phyloP scores from a whole-genome alignment of 768 basidiomycete genomes.

The Trametes cinnabarina region DNA sequence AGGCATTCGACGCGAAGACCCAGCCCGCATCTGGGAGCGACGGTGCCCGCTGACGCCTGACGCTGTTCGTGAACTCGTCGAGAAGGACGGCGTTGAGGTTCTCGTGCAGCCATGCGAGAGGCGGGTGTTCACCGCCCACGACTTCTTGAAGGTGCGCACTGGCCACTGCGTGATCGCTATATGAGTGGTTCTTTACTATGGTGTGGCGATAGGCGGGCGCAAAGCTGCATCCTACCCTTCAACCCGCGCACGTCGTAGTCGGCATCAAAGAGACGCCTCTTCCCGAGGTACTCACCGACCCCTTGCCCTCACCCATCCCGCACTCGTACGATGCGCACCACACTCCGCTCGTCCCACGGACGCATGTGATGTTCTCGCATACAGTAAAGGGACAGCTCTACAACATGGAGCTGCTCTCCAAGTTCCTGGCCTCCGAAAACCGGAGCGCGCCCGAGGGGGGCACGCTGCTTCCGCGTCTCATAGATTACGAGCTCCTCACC shows the following conservation, averaged over 20 bases:
- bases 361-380: slow-evolving; percentile 91
- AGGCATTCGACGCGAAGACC: slow-evolving; percentile 76
- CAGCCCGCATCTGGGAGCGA: slow-evolving; percentile 81
- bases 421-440: slow-evolving; percentile 46
- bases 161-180: background rate
- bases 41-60: slow-evolving; percentile 80
- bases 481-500: slow-evolving; percentile 86
- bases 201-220: slow-evolving; percentile 68
- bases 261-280: slow-evolving; percentile 90
- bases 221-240: slow-evolving; percentile 51
- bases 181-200: background rate
- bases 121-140: slow-evolving; percentile 63
- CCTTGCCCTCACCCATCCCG: slow-evolving; percentile 31
- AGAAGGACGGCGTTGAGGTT: slow-evolving; percentile 56
- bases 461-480: slow-evolving; percentile 46
- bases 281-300: slow-evolving; percentile 51
- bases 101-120: slow-evolving; percentile 75
- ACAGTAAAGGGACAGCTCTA: slow-evolving; percentile 86
- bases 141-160: slow-evolving; percentile 61
- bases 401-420: slow-evolving; percentile 74
- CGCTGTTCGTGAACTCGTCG: slow-evolving; percentile 60
- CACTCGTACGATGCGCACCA: slow-evolving; percentile 14
- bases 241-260: slow-evolving; percentile 68
- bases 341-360: slow-evolving; percentile 43
- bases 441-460: slow-evolving; percentile 6